Evolutionary conservation across 352 stramenopile genomes (phyloP).

Genomic region (Globisporangium cystogenes): DNA sequence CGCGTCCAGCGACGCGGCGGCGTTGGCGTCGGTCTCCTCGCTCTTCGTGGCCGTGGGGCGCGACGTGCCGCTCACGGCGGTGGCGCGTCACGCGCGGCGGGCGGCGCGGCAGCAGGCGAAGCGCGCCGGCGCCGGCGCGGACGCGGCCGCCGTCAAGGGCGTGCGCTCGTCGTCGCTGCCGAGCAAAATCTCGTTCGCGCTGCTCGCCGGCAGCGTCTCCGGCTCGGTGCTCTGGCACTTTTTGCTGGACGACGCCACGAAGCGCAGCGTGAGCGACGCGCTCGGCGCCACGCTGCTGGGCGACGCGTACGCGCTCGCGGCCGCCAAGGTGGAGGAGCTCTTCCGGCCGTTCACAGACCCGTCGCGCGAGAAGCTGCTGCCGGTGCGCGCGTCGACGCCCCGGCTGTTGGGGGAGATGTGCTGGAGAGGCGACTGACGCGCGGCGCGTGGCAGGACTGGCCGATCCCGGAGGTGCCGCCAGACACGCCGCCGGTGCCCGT

Average conservation of each 20-base stretch:
- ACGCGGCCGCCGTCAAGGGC: conserved; percentile 20
- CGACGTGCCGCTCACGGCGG: conserved; percentile 47
- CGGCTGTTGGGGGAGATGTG: not conserved
- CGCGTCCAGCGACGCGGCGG: too few relatives aligned
- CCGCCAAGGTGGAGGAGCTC: conserved; percentile 61
- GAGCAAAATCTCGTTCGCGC: conserved; percentile 57
- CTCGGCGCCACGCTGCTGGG: conserved; percentile 61
- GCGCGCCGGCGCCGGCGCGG: conserved; percentile 17
- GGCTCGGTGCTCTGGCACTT: conserved; percentile 70
- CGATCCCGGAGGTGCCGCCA: conserved; percentile 71
- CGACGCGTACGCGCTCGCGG: conserved; percentile 49
- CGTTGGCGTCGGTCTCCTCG: not conserved
- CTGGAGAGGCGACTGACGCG: not conserved
- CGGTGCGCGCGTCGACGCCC: conserved; percentile 24
- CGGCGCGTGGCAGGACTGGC: conserved; percentile 46
- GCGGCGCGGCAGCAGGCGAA: conserved; percentile 42
- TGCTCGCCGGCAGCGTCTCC: conserved; percentile 60
- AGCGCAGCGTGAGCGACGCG: conserved; percentile 32
- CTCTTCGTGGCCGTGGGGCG: conserved; percentile 30
- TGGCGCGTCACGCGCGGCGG: conserved; percentile 57
- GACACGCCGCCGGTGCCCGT: conserved; percentile 74
- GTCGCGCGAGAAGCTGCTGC: conserved; percentile 75
- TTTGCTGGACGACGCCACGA: conserved; percentile 54
- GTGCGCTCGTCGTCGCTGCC: conserved; percentile 75
- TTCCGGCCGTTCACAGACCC: conserved; percentile 76